Percentiles rank a stretch among this genome's conserved stretches.
Evolutionary conservation across 148 eudicot genomes (phyloP).

Genomic region (Fallopia convolvulus): DNA sequence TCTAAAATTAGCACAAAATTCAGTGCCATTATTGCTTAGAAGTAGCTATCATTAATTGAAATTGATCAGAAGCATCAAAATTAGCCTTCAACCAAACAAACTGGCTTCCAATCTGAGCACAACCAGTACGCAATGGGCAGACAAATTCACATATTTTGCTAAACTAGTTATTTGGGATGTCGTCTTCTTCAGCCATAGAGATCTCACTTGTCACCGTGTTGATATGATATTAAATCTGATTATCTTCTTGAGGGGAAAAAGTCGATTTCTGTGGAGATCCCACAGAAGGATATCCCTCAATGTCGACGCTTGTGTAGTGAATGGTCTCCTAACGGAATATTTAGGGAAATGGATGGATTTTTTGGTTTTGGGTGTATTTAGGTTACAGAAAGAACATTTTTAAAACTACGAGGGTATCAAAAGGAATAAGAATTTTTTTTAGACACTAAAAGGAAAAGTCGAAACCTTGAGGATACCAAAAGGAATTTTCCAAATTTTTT

Average conservation of each 20-base stretch:
- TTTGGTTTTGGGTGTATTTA: no score
- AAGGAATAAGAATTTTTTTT: no score
- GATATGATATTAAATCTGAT: slow-evolving; percentile 26
- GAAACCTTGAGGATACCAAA: no score
- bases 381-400: no score
- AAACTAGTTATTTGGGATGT: slow-evolving; percentile 32
- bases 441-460: no score
- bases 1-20: slow-evolving; percentile 16
- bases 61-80: slow-evolving; percentile 89
- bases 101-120: slow-evolving; percentile 84
- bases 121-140: slow-evolving; percentile 73
- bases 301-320: slow-evolving; percentile 54
- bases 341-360: no score
- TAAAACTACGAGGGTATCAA: no score
- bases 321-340: no score
- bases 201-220: slow-evolving; percentile 53
- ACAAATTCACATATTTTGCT: slow-evolving; percentile 67
- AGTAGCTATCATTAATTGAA: slow-evolving; percentile 82
- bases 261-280: slow-evolving; percentile 36
- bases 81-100: slow-evolving; percentile 84
- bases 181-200: slow-evolving; percentile 55
- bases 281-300: slow-evolving; percentile 43
- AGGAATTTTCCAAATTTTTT: no score
- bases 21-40: slow-evolving; percentile 20
- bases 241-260: slow-evolving; percentile 33